Percentiles rank a stretch among this genome's conserved stretches.
Conservation (phyloP, 805 yeast species). For the Kuraishia floccosa region DNA sequence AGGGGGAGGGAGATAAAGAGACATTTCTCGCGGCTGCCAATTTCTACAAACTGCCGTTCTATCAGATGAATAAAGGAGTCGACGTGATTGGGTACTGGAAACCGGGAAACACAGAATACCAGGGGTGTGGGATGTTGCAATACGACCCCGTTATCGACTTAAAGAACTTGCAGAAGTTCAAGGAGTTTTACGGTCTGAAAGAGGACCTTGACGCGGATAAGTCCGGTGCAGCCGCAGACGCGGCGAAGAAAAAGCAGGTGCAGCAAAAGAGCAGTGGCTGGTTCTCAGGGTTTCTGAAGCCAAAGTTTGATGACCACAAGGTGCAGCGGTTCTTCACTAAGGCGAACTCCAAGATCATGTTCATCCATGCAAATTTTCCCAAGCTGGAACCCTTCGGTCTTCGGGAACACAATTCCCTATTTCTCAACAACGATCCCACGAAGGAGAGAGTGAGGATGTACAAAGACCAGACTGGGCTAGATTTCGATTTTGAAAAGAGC, state of each 20-base stretch:
- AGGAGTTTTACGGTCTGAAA: slow-evolving; percentile 3
- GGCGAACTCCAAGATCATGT: slow-evolving; percentile 18
- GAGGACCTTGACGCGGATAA: slow-evolving; percentile 1
- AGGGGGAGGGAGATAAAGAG: slow-evolving; percentile 51
- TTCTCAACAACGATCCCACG: slow-evolving; percentile 5
- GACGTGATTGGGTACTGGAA: slow-evolving; percentile 36
- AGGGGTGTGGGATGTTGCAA: slow-evolving; percentile 50
- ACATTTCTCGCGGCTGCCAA: slow-evolving; percentile 44
- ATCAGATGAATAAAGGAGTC: slow-evolving; percentile 38
- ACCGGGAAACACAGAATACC: slow-evolving; percentile 16
- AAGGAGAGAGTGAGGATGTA: slow-evolving; percentile 15
- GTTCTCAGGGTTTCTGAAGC: no score
- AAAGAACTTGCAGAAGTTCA: slow-evolving; percentile 9
- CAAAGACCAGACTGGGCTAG: slow-evolving; percentile 15
- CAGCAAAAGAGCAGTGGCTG: not conserved
- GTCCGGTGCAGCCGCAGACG: not conserved
- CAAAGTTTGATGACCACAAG: slow-evolving; percentile 6
- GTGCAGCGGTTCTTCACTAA: slow-evolving; percentile 12
- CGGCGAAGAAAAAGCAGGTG: not conserved
- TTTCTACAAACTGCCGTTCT: slow-evolving; percentile 27
- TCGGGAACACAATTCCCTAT: slow-evolving; percentile 23
- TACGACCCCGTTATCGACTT: slow-evolving; percentile 36
- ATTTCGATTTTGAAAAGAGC: slow-evolving; percentile 45
- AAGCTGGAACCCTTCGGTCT: slow-evolving; percentile 34
- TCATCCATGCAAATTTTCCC: slow-evolving; percentile 44